These are phyloP conservation scores for Suhomyces canberraensis DNA, from an alignment of 805 yeast genomes.

Conservation along the genomic window DNA sequence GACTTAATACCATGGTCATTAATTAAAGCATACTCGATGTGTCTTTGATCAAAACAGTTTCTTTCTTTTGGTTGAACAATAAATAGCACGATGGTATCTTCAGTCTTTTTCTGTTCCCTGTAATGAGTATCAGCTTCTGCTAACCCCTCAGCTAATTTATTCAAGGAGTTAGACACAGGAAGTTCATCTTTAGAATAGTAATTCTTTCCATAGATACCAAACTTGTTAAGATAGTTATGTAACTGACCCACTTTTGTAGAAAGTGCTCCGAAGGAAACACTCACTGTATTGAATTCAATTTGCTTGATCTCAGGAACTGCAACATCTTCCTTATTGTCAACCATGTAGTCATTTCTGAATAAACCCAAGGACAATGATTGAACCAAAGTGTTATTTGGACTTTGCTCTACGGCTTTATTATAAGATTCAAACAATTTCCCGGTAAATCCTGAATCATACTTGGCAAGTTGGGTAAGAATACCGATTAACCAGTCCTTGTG, in stretches of 20 bases:
- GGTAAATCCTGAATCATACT: conserved; percentile 73
- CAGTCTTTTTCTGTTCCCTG: conserved; percentile 25
- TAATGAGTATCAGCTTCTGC: conserved; percentile 64
- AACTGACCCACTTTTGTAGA: conserved; percentile 74
- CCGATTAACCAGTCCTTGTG: conserved; percentile 57
- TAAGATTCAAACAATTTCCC: conserved; percentile 70
- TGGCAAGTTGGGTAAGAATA: conserved; percentile 52
- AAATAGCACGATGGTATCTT: conserved; percentile 57
- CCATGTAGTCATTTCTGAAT: conserved; percentile 87
- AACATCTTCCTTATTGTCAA: conserved; percentile 32
- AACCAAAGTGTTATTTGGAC: conserved; percentile 35
- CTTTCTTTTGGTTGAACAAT: conserved; percentile 84
- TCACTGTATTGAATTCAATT: conserved; percentile 93
- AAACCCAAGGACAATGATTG: conserved; percentile 78
- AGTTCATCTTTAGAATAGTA: conserved; percentile 48
- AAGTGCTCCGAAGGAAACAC: conserved; percentile 93
- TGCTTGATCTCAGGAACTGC: conserved; percentile 61
- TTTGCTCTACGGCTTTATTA: conserved; percentile 42
- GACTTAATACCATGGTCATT: conserved; percentile 55
- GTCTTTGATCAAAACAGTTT: conserved; percentile 89
- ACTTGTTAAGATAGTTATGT: conserved; percentile 62
- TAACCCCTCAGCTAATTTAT: conserved; percentile 63
- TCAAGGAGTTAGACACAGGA: conserved; percentile 67
- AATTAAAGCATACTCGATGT: conserved; percentile 68
- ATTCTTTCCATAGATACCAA: conserved; percentile 49